Conservation (phyloP, 306 rosid species). For the Rubus idaeus region DNA sequence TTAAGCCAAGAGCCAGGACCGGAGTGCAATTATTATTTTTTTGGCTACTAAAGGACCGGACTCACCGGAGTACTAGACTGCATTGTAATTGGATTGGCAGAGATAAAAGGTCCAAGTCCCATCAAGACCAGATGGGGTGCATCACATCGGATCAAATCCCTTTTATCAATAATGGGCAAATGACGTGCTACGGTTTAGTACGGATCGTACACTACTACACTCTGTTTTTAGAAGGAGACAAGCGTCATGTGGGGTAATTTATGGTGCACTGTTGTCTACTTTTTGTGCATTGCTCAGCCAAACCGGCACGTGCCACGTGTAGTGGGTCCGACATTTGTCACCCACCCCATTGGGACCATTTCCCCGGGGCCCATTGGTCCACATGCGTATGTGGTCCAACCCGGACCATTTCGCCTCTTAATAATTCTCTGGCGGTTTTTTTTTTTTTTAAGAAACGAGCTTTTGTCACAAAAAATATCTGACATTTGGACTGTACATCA, state of each 20-base stretch:
- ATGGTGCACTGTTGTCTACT: background rate
- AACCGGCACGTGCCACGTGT: conserved; percentile 8
- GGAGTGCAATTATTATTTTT: no score
- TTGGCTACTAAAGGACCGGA: no score
- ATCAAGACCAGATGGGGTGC: conserved; percentile 3
- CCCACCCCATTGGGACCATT: background rate
- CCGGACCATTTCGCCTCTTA: no score
- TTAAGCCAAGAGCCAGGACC: no score
- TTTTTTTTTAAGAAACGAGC: no score
- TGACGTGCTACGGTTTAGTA: conserved; percentile 36
- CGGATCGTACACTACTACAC: conserved; percentile 53
- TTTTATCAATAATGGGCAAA: background rate
- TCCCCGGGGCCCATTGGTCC: background rate
- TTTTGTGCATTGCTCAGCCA: background rate
- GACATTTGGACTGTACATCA: no score
- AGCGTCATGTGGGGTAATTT: conserved; percentile 19
- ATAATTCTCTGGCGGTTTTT: background rate
- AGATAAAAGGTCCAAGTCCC: background rate
- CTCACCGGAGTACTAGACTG: background rate
- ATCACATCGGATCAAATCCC: background rate
- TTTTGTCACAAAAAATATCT: no score
- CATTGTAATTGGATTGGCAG: background rate
- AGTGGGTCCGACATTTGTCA: background rate
- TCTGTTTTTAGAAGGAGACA: conserved; percentile 22
- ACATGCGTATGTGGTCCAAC: background rate